These are phyloP conservation scores for Senecio squalidus DNA, from an alignment of 140 eudicot genomes.

Conservation along the genomic window DNA sequence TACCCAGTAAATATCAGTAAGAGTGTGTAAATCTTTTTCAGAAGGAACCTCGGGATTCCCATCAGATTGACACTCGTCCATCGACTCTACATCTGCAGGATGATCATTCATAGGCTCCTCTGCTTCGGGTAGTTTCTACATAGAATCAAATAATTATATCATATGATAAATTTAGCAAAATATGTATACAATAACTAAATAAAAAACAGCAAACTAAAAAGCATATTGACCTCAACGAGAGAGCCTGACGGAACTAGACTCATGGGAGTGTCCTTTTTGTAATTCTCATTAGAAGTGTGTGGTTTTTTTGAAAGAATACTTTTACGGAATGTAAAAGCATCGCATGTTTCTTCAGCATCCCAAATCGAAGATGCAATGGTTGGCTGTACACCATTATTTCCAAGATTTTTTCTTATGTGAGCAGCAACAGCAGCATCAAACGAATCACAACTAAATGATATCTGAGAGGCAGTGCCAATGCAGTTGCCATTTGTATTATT, in stretches of 20 bases:
- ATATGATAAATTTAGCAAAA: conserved; percentile 3
- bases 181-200: not conserved
- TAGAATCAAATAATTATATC: conserved; percentile 2
- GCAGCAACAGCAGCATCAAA: conserved; percentile 99
- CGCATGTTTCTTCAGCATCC: conserved; percentile 97
- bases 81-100: conserved; percentile 27
- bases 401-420: conserved; percentile 52
- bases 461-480: conserved; percentile 35
- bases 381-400: conserved; percentile 29
- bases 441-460: conserved; percentile 75
- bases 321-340: conserved; percentile 79
- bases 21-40: conserved; percentile 47
- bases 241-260: conserved; percentile 27
- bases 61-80: conserved; percentile 46
- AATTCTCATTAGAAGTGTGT: conserved; percentile 21
- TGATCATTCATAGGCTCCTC: conserved; percentile 31
- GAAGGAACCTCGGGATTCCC: conserved; percentile 25
- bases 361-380: conserved; percentile 55
- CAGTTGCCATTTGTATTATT: conserved; percentile 29
- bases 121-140: conserved; percentile 37
- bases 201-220: not conserved
- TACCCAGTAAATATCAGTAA: conserved; percentile 90
- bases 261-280: conserved; percentile 19
- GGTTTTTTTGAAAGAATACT: conserved; percentile 21
- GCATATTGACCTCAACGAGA: conserved; percentile 49